Conservation (phyloP, 225 moss, liverwort and hornwort species). For the Rhytidiadelphus loreus region DNA sequence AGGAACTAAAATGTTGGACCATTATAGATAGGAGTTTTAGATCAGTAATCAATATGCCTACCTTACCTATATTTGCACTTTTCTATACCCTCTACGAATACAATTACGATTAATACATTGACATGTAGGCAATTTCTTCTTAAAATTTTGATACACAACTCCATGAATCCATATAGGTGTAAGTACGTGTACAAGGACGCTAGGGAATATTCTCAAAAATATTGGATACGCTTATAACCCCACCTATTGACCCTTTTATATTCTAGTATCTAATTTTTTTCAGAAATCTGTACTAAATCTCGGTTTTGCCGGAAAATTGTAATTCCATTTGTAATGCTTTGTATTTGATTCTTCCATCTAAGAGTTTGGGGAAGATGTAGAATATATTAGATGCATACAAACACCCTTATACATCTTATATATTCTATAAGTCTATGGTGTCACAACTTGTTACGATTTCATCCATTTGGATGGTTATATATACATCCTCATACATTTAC, state of each 20-base stretch:
- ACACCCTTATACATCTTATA: fast-evolving
- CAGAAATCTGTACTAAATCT: background rate
- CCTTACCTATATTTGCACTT: fast-evolving
- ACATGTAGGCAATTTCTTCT: background rate
- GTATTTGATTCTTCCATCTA: background rate
- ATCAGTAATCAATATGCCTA: background rate
- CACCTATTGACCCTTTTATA: background rate
- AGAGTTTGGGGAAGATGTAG: no score
- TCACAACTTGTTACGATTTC: background rate
- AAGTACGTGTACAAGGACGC: background rate
- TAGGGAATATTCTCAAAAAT: no score
- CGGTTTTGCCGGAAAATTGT: fast-evolving
- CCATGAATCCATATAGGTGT: fast-evolving
- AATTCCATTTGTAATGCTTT: background rate
- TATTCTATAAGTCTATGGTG: fast-evolving
- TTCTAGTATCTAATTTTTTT: background rate
- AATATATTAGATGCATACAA: no score
- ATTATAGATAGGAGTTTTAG: fast-evolving
- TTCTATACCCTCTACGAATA: fast-evolving
- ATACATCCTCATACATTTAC: background rate
- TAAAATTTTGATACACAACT: fast-evolving
- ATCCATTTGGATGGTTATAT: background rate
- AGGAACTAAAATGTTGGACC: fast-evolving
- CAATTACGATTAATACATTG: fast-evolving
- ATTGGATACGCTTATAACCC: fast-evolving